Conservation (phyloP, 345 rosid genomes). For the Citrus medica region DNA sequence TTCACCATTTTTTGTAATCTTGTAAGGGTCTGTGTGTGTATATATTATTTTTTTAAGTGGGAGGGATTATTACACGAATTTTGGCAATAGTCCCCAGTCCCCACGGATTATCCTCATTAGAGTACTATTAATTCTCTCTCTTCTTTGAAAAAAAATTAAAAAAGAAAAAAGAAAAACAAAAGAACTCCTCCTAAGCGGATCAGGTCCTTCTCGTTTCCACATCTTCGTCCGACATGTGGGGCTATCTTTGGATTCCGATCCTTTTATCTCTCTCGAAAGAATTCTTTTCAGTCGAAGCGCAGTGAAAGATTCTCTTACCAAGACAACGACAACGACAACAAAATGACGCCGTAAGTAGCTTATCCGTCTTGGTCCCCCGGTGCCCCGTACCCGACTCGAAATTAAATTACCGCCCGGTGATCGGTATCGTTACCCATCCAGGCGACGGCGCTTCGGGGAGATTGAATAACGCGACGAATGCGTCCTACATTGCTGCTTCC, state of each 20-base stretch:
- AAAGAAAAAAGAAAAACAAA: too few relatives aligned
- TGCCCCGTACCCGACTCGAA: slow-evolving; percentile 50
- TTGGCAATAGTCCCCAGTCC: too few relatives aligned
- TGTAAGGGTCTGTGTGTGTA: too few relatives aligned
- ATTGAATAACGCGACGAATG: slow-evolving; percentile 46
- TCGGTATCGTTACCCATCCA: slow-evolving; percentile 79
- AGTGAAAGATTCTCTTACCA: slow-evolving; percentile 46
- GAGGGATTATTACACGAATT: too few relatives aligned
- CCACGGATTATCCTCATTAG: too few relatives aligned
- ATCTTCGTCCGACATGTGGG: slow-evolving; percentile 32
- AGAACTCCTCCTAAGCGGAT: too few relatives aligned
- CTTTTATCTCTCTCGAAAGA: slow-evolving; percentile 48
- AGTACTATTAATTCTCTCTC: too few relatives aligned
- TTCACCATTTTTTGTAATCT: too few relatives aligned
- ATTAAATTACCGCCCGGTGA: slow-evolving; percentile 70
- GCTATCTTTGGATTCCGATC: slow-evolving; percentile 45
- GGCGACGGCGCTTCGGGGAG: slow-evolving; percentile 93
- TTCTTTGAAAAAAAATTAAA: too few relatives aligned
- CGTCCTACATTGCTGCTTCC: slow-evolving; percentile 78
- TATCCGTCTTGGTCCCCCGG: not conserved
- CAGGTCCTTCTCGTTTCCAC: slow-evolving; percentile 1
- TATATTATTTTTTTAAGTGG: too few relatives aligned
- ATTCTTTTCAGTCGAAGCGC: slow-evolving; percentile 31
- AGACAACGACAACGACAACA: slow-evolving; percentile 19
- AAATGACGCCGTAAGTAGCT: not conserved